Conservation (phyloP, 2,329 filamentous ascomycete species). For the Penicillium sp. region DNA sequence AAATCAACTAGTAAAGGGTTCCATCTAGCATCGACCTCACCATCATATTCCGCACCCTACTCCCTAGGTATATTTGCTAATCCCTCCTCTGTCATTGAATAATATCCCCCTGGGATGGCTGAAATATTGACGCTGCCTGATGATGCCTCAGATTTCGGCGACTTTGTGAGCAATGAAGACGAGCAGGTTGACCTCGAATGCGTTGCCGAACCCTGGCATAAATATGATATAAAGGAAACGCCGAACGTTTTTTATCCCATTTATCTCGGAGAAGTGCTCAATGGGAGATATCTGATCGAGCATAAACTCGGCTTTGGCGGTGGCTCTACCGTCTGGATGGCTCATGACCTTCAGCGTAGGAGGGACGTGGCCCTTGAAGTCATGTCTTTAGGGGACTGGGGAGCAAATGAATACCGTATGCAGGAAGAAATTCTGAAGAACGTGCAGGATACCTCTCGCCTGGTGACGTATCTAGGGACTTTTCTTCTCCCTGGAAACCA, state of each 20-base stretch:
- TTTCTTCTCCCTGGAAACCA: conserved; percentile 19
- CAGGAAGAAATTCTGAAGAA: conserved; percentile 22
- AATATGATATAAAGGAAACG: conserved; percentile 14
- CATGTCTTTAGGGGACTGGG: conserved; percentile 18
- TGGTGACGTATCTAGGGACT: conserved; percentile 20
- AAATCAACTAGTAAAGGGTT: neutral
- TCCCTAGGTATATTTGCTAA: too few relatives aligned
- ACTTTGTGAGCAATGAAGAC: conserved; percentile 16
- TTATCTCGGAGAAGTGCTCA: conserved; percentile 19
- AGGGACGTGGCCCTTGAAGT: conserved; percentile 27
- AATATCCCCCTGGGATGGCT: too few relatives aligned
- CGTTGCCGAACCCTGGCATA: conserved; percentile 20
- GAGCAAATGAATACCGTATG: conserved; percentile 19
- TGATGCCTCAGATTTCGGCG: conserved; percentile 5
- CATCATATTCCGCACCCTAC: too few relatives aligned
- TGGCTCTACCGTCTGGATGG: conserved; percentile 30
- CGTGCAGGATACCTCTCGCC: conserved; percentile 17
- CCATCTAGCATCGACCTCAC: too few relatives aligned
- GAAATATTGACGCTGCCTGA: neutral
- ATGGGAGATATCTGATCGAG: conserved; percentile 25
- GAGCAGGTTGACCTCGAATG: conserved; percentile 20
- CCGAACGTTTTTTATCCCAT: conserved; percentile 19
- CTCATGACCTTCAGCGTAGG: conserved; percentile 20
- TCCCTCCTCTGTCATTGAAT: too few relatives aligned
- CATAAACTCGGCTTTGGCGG: conserved; percentile 28